Evolutionary conservation across 2,329 filamentous ascomycete species (phyloP).

Genomic region (Epichloe coenophiala): DNA sequence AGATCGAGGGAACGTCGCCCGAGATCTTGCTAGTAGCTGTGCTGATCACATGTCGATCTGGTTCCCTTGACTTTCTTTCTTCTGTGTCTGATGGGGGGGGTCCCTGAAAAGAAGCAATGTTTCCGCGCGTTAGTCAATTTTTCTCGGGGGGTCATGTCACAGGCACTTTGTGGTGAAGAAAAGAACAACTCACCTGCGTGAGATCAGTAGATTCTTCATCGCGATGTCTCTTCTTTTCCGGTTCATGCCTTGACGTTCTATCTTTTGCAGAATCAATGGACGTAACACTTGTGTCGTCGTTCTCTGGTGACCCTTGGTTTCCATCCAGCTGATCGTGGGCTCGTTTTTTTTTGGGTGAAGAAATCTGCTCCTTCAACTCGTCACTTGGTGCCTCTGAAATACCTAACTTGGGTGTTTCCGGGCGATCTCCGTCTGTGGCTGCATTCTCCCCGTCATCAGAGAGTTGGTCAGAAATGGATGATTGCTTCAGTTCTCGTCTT

Average conservation of each 20-base stretch:
- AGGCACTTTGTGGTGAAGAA: not conserved
- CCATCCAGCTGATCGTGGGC: conserved; percentile 45
- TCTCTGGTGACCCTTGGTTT: conserved; percentile 26
- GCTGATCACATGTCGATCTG: not conserved
- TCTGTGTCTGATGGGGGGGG: not conserved
- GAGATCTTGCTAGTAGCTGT: not conserved
- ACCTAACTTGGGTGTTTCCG: conserved; percentile 23
- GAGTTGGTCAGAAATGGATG: conserved; percentile 40
- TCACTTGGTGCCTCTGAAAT: conserved; percentile 21
- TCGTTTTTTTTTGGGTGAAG: conserved; percentile 55
- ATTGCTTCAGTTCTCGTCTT: conserved; percentile 51
- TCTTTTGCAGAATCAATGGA: conserved; percentile 33
- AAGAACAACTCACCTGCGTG: conserved; percentile 17
- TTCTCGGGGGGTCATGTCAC: not conserved
- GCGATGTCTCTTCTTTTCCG: conserved; percentile 51
- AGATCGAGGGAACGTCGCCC: conserved; percentile 37
- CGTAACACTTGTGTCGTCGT: conserved; percentile 28
- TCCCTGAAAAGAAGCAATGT: not conserved
- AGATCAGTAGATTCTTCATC: conserved; percentile 31
- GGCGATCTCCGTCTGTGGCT: conserved; percentile 11
- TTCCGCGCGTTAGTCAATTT: not conserved
- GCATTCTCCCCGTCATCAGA: conserved; percentile 2
- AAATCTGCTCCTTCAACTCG: conserved; percentile 32
- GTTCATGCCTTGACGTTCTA: conserved; percentile 34
- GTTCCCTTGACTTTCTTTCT: not conserved